A percentile compares a stretch with the other conserved stretches of the same genome.
Evolutionary conservation across 306 rosid genomes (phyloP).

Genomic region (Medicago lupulina): DNA sequence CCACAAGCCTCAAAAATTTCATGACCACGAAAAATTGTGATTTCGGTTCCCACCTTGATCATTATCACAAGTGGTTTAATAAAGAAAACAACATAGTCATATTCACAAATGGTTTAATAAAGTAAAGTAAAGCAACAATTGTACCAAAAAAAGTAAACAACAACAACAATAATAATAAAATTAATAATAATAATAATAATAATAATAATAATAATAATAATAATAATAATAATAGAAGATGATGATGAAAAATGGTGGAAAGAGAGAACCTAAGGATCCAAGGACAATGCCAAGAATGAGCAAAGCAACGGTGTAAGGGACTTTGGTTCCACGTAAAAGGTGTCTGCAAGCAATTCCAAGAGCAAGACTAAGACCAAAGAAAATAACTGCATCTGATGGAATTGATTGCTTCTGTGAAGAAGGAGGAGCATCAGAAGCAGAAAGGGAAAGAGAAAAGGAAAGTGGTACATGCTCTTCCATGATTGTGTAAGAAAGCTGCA

Average conservation of each 20-base stretch:
- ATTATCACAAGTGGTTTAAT: not conserved
- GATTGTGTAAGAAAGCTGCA: conserved; percentile 41
- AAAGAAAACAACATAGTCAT: not conserved
- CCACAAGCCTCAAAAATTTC: not conserved
- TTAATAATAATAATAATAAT: not conserved
- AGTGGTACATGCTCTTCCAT: conserved; percentile 36
- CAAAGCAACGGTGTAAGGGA: conserved; percentile 84
- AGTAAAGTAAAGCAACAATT: not conserved
- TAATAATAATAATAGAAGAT: not conserved
- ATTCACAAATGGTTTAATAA: not conserved
- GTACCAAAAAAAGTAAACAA: too few species aligned
- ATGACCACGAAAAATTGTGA: too few species aligned
- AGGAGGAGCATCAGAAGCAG: conserved; percentile 12
- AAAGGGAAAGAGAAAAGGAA: not conserved
- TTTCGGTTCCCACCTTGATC: too few species aligned
- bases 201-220: not conserved
- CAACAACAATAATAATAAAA: not conserved
- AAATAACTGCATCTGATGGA: conserved; percentile 71
- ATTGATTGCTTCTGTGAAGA: conserved; percentile 1
- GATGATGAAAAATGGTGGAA: too few species aligned
- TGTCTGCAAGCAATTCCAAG: conserved; percentile 84
- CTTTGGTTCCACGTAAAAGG: conserved; percentile 81
- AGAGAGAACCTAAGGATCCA: conserved; percentile 71
- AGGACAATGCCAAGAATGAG: conserved; percentile 79
- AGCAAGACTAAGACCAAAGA: conserved; percentile 71